Percentiles rank a stretch among this genome's conserved stretches.
These are phyloP conservation scores for Amylocystis lapponica DNA, from an alignment of 768 basidiomycete genomes.

Conservation along the genomic window DNA sequence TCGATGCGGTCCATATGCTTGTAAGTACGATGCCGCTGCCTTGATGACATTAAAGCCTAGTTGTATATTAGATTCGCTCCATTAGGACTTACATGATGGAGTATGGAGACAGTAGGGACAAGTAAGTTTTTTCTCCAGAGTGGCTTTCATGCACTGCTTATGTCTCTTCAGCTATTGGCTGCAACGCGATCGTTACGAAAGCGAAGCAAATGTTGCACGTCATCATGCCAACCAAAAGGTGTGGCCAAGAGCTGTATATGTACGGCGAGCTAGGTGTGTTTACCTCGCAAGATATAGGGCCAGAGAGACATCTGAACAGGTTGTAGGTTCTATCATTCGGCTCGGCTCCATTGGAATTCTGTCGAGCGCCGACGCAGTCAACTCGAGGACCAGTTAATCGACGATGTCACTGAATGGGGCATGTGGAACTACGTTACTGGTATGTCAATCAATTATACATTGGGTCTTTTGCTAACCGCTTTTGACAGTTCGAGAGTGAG, in stretches of 20 bases:
- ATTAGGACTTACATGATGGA: conserved; percentile 70
- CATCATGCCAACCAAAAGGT: conserved; percentile 66
- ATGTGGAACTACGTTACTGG: conserved; percentile 67
- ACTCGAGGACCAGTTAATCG: conserved; percentile 58
- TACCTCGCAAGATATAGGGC: background rate
- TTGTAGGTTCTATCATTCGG: conserved; percentile 56
- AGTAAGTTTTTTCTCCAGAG: conserved; percentile 16
- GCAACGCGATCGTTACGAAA: conserved; percentile 50
- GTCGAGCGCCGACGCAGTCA: conserved; percentile 59
- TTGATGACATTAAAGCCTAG: background rate
- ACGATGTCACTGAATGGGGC: conserved; percentile 70
- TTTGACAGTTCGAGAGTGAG: conserved; percentile 25
- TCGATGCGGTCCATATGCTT: conserved; percentile 74
- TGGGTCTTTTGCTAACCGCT: conserved; percentile 1
- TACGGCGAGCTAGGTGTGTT: conserved; percentile 58
- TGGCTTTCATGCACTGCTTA: too few species aligned
- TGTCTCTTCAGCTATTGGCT: conserved; percentile 55
- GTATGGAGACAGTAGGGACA: conserved; percentile 67
- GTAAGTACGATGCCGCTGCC: conserved; percentile 36
- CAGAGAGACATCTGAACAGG: background rate
- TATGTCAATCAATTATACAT: conserved; percentile 12
- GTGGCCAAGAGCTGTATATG: conserved; percentile 70
- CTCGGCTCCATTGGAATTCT: conserved; percentile 65
- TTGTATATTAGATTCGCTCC: conserved; percentile 45
- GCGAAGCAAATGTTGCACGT: conserved; percentile 62